These are phyloP conservation scores for Alternaria gansuensis DNA, from an alignment of 2,329 filamentous ascomycete species.

Conservation along the genomic window DNA sequence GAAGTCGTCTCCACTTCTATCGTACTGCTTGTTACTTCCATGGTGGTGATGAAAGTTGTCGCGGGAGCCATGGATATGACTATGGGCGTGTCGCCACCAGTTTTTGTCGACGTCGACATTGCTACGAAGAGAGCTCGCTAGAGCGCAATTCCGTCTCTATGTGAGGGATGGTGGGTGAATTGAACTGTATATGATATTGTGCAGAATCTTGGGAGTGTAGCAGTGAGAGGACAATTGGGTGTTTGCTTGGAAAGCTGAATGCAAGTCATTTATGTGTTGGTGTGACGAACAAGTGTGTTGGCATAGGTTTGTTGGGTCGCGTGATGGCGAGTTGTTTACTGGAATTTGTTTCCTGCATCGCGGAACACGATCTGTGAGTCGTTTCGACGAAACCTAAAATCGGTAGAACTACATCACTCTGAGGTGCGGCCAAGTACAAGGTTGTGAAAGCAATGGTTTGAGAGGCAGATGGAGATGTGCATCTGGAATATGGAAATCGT, in stretches of 20 bases:
- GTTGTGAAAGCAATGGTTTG: background rate
- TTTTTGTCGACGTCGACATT: constrained; percentile 2
- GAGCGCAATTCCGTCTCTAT: background rate
- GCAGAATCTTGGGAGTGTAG: background rate
- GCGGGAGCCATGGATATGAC: constrained; percentile 12
- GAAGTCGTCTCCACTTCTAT: background rate
- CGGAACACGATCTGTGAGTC: background rate
- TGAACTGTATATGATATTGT: background rate
- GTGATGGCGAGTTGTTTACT: constrained; percentile 2
- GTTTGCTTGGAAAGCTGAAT: background rate
- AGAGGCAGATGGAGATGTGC: background rate
- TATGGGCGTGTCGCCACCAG: constrained; percentile 4
- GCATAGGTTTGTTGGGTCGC: background rate
- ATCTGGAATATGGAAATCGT: background rate
- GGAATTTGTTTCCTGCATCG: background rate
- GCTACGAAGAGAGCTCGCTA: background rate
- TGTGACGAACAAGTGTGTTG: background rate
- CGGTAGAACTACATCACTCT: background rate
- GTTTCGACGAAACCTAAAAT: background rate
- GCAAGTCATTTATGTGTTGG: background rate
- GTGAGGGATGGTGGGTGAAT: background rate
- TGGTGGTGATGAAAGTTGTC: background rate
- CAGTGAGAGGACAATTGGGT: background rate
- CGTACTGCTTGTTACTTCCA: background rate
- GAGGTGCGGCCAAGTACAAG: background rate